A percentile compares a stretch with the other conserved stretches of the same genome.
Evolutionary conservation across 2,329 filamentous ascomycete species (phyloP).

Genomic region (Pseudocercospora vitis): DNA sequence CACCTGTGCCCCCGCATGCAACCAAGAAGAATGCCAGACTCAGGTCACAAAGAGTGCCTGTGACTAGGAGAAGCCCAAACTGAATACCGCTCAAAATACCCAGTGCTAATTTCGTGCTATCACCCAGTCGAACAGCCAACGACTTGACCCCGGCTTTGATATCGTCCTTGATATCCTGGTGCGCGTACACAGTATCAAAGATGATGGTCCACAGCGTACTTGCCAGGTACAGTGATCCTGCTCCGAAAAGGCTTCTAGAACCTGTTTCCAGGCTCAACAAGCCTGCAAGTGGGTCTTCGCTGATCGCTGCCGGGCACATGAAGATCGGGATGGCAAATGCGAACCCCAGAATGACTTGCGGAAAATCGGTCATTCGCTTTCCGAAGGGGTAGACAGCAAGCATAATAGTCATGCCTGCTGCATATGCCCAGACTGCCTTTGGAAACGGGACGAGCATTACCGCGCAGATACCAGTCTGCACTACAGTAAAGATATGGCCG

Average conservation of each 20-base stretch:
- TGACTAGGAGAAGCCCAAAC: constrained; percentile 13
- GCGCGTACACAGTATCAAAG: constrained; percentile 20
- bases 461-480: constrained; percentile 10
- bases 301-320: constrained; percentile 16
- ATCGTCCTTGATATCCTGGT: constrained; percentile 22
- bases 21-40: constrained; percentile 11
- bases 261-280: not conserved
- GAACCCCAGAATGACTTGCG: constrained; percentile 19
- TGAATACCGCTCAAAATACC: constrained; percentile 17
- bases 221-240: constrained; percentile 13
- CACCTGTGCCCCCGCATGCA: constrained; percentile 13
- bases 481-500: constrained; percentile 16
- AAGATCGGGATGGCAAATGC: constrained; percentile 19
- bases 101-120: constrained; percentile 12
- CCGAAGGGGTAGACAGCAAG: constrained; percentile 18
- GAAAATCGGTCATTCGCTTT: constrained; percentile 19
- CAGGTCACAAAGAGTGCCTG: constrained; percentile 11
- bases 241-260: not conserved
- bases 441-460: constrained; percentile 8
- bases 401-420: constrained; percentile 12
- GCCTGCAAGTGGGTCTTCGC: constrained; percentile 11
- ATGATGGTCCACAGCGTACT: constrained; percentile 20
- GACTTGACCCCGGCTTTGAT: constrained; percentile 22
- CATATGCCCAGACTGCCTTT: not conserved
- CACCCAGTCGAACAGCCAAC: constrained; percentile 16